Evolutionary conservation across 2,329 filamentous ascomycete genomes (phyloP), one percentile per base, ranked within the genome.

Genomic region (Fusarium sp.): DNA sequence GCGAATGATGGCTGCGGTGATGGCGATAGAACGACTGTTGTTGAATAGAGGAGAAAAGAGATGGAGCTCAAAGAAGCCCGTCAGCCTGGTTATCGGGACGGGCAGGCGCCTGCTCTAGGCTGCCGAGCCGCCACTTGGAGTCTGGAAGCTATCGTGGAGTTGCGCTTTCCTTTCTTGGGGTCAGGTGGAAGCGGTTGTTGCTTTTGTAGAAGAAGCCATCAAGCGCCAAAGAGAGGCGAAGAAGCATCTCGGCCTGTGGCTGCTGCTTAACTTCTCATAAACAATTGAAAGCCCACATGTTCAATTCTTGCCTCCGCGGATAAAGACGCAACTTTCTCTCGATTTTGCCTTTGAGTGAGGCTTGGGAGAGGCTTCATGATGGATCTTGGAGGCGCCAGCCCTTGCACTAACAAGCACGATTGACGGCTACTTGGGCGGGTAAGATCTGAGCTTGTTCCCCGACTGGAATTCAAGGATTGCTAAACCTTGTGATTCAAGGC

Each of bases 11-110:
- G 12, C 27, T 31, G n/a, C n/a, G 27, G 22, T 11, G 16, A 53
- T 29, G 29, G 20, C 17, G 20, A 38, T 57, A 35, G 17, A 6
- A 20, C 8, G 44, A n/a, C n/a, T 27, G 24, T 14, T 17, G 40
- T 12, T 46, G 46, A 14, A 31, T 51, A 14, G 56, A 55, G 4
- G 46, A 36, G 24, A 20, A 36, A n/a, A 36, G 24, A 63, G 29
- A 17, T 56, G 49, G 20, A 62, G 33, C 22, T 22, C 20, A 33
- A 29, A n/a, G 42, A 35, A 53, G 33, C 46, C 64, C 67, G 58
- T 24, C 38, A 69, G 61, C 71, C 64, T 62, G 71, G 71, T 38
- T 69, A 24, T 40, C 24, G 71, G 71, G 57, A 49, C 53, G 40
- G 46, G 57, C 31, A 63, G 24, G 56, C 36, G 24, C 36, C n/a